phyloP scores from a whole-genome alignment of 306 rosid species.

The Malus asiatica region DNA sequence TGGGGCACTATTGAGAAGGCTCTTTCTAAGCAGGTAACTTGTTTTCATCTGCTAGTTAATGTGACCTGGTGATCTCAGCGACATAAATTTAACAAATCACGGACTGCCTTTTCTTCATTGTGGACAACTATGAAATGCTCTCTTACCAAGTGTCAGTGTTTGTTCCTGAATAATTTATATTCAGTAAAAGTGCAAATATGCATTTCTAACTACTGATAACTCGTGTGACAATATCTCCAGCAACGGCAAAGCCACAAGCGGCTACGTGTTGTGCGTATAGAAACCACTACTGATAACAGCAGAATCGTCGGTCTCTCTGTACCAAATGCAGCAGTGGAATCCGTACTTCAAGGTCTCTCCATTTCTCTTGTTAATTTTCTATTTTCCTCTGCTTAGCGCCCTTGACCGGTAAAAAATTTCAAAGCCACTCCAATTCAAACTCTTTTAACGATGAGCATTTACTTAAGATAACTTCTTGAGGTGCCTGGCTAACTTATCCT shows the following conservation, averaged over 20 bases:
- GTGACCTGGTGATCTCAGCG: background rate
- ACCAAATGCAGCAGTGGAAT: constrained; percentile 89
- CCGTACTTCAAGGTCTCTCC: constrained; percentile 77
- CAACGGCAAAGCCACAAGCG: constrained; percentile 86
- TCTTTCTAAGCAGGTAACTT: constrained; percentile 83
- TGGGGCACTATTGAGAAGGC: constrained; percentile 96
- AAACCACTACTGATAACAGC: constrained; percentile 66
- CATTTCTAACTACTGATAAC: background rate
- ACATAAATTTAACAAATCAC: background rate
- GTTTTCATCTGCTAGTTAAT: background rate
- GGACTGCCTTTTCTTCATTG: background rate
- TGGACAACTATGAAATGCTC: background rate
- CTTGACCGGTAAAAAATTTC: background rate
- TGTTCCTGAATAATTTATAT: background rate
- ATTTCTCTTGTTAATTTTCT: background rate
- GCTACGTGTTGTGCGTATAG: constrained; percentile 87
- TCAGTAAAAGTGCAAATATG: background rate
- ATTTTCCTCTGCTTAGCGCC: background rate
- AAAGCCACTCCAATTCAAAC: background rate
- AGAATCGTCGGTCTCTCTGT: constrained; percentile 92
- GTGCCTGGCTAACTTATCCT: background rate
- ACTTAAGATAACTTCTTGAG: background rate
- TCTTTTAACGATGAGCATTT: background rate
- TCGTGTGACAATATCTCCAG: constrained; percentile 30
- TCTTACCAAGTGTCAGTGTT: background rate